Evolutionary conservation across 495 filamentous ascomycete species (phyloP), one percentile per base, ranked within the genome.

Genomic region (Xylaria venustula): DNA sequence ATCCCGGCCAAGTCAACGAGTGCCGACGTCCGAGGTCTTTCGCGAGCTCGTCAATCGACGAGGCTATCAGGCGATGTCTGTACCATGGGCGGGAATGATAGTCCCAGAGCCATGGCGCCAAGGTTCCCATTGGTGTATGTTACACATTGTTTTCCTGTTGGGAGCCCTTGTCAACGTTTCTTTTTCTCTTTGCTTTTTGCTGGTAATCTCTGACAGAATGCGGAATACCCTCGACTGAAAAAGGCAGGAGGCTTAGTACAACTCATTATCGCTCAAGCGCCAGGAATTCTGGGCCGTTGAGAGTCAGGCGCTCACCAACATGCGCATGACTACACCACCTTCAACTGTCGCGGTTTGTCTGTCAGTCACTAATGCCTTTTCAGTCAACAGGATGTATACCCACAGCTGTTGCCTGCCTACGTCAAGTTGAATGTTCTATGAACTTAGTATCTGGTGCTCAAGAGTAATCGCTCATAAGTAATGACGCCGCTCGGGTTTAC

Each of bases 11-110:
- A 49, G 8, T 30, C 37, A 25, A 9, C 42, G n/a, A 53, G 28
- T 51, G 34, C 56, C 56, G 56, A 59, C 36, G 55, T 12, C 55
- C 57, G 40, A 52, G 34, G n/a, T 32, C 17, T 34, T 51, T 34
- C 44, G 19, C 5, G 20, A 30, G 45, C 7, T 58, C 55, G 55
- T 22, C 37, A 22, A 32, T 32, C 37, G 17, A 54, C 19, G 20
- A 58, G 54, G 44, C 54, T 45, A 58, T 42, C 36, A 54, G 36
- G 15, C 34, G 51, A 54, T 54, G 34, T 12, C 42, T 54, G 51
- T 36, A 23, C 51, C 51, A 26, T 42, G 22, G 9, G 42, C 36
- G 50, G 22, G 12, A 11, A 34, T 53, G 32, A 15, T 15, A n/a
- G 6, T 41, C 51, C 22, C 22, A 58, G 55, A 41, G 44, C 55